A percentile compares a stretch with the other conserved stretches of the same genome.
Conservation (phyloP, 2,329 filamentous ascomycete genomes). For the Hyphodiscus sp. region DNA sequence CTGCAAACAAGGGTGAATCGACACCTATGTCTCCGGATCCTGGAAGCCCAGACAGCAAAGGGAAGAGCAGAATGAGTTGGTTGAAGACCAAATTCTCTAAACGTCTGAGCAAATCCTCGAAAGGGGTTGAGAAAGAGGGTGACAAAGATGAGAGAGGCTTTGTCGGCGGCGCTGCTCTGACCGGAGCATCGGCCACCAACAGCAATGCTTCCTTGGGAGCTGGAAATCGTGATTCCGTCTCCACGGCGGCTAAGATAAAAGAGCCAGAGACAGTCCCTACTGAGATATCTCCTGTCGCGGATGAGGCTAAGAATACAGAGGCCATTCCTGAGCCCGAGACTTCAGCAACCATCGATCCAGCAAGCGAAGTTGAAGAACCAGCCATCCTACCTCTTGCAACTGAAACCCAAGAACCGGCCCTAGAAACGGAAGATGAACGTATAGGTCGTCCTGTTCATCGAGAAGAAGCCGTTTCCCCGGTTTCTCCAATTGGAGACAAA, state of each 20-base stretch:
- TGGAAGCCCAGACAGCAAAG: constrained; percentile 10
- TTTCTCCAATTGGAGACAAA: neutral
- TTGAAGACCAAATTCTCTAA: constrained; percentile 47
- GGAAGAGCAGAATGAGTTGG: constrained; percentile 39
- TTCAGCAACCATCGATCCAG: neutral
- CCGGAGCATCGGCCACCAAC: constrained; percentile 37
- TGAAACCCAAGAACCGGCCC: neutral
- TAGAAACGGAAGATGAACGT: constrained; percentile 4
- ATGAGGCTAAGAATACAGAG: constrained; percentile 8
- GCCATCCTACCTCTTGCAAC: neutral
- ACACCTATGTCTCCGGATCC: constrained; percentile 16
- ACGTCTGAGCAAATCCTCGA: constrained; percentile 17
- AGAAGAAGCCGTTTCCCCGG: constrained; percentile 8
- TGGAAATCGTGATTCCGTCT: constrained; percentile 15
- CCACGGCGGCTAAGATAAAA: constrained; percentile 11
- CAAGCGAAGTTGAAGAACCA: neutral
- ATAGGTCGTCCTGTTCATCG: constrained; percentile 4
- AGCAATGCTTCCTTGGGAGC: constrained; percentile 35
- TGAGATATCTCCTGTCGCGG: neutral
- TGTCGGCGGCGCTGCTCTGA: constrained; percentile 44
- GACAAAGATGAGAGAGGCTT: constrained; percentile 33
- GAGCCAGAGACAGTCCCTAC: constrained; percentile 2
- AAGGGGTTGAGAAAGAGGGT: constrained; percentile 1
- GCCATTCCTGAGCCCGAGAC: neutral
- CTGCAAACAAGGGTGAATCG: constrained; percentile 16